Percentiles rank a stretch among this genome's conserved stretches.
These are phyloP conservation scores for Aspergillus viridinutans DNA, from an alignment of 2,329 filamentous ascomycete species.

Conservation along the genomic window DNA sequence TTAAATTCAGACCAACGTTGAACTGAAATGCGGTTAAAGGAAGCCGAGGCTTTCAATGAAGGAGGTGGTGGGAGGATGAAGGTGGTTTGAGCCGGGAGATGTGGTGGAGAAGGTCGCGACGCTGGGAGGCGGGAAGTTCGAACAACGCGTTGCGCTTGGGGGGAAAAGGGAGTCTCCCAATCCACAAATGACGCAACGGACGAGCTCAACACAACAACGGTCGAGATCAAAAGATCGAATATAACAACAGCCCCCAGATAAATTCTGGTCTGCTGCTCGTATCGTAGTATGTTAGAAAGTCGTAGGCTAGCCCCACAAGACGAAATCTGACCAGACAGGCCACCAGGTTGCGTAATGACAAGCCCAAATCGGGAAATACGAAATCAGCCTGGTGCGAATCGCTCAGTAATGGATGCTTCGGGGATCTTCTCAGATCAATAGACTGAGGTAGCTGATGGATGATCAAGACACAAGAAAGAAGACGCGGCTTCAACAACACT, in stretches of 20 bases:
- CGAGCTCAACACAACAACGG: slow-evolving; percentile 10
- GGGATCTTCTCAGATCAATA: not conserved
- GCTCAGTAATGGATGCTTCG: not conserved
- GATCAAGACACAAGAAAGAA: not conserved
- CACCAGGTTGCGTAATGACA: not conserved
- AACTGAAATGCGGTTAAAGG: slow-evolving; percentile 9
- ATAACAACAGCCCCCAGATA: not conserved
- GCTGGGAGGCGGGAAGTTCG: slow-evolving; percentile 25
- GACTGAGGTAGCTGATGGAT: not conserved
- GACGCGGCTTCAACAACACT: not conserved
- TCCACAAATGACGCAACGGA: slow-evolving; percentile 22
- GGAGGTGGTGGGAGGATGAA: slow-evolving; percentile 17
- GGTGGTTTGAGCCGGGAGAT: slow-evolving; percentile 23
- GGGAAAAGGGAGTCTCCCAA: slow-evolving; percentile 12
- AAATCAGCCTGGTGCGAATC: not conserved
- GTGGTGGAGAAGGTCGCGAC: slow-evolving; percentile 27
- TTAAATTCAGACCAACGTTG: slow-evolving; percentile 12
- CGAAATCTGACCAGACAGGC: not conserved
- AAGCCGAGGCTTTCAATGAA: slow-evolving; percentile 7
- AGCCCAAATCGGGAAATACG: not conserved
- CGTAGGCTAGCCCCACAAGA: not conserved
- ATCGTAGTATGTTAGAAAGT: not conserved
- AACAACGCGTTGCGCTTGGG: slow-evolving; percentile 24
- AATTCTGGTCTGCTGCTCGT: not conserved
- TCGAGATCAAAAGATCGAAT: slow-evolving; percentile 1